Evolutionary conservation across 768 basidiomycete genomes (phyloP), one percentile per base, ranked within the genome.

Genomic region (Suillus subaureus): DNA sequence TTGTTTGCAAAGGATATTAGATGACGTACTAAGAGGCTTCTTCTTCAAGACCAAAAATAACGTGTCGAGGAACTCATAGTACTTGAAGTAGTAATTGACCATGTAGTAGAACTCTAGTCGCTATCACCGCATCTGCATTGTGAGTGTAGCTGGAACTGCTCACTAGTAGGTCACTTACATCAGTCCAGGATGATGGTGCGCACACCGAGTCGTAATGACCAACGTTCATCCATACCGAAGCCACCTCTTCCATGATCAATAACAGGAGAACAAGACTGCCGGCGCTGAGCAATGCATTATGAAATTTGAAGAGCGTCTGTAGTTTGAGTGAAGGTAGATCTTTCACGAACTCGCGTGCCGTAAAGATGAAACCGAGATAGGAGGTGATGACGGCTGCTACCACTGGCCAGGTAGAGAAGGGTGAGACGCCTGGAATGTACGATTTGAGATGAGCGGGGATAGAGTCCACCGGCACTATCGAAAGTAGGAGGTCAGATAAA

Each of bases 1-100:
- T 58, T 43, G 42, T 49, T 63, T 47, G 37, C 21, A 23, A 66
- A 61, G 18, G 33, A 64, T 28, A 37, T 6, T 47, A 43, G 31
- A 39, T 26, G 15, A 81, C 89, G 65, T 71, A 96, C 95, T 89
- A 60, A 99, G 84, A 12, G 92, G 93, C 79, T 98, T 99, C 87
- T 98, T 99, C 88, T 97, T 99, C 72, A 97, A 81, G 35, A 91
- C 92, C 64, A 99, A 88, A 85, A 98, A 98, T 67, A 97, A 85
- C 26, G 96, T 98, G 82, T 98, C 96, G 67, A 95, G 74, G 65
- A 97, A 85, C 79, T 99, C 96, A 69, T 96, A 82, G 79, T 97
- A 98, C 78, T 97, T 97, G 86, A 97, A 92, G 79, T 89, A 94
- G 81, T 97, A 99, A 82, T 99, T 99, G 81, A 97, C 81, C 81